phyloP scores from a whole-genome alignment of 176 grass and related monocot species.

The Aegilops bicornis region DNA sequence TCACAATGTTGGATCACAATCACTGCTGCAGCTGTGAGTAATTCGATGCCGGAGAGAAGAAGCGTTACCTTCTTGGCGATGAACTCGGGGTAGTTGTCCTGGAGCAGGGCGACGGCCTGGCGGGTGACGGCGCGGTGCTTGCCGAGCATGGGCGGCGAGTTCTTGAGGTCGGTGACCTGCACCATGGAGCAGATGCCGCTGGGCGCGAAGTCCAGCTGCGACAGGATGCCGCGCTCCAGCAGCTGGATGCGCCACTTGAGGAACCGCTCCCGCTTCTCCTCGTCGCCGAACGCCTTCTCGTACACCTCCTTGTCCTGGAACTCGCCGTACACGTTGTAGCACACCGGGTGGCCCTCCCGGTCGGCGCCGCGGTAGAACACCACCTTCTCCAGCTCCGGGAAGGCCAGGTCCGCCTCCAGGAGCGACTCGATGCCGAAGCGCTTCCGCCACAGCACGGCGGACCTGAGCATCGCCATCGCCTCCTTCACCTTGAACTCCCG shows the following conservation, averaged over 20 bases:
- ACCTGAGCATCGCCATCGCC: conserved; percentile 77
- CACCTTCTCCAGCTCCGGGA: conserved; percentile 76
- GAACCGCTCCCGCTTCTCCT: conserved; percentile 88
- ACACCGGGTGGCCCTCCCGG: conserved; percentile 80
- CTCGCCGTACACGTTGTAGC: conserved; percentile 95
- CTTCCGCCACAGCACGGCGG: conserved; percentile 87
- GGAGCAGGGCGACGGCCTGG: conserved; percentile 80
- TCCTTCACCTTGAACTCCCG: conserved; percentile 97
- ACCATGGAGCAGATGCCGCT: conserved; percentile 86
- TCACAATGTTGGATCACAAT: background rate
- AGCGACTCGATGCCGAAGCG: conserved; percentile 82
- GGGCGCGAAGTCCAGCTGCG: conserved; percentile 76
- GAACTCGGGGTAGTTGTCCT: conserved; percentile 98
- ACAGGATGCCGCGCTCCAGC: conserved; percentile 80
- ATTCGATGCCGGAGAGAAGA: background rate
- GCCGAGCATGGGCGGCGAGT: conserved; percentile 84
- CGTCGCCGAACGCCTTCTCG: conserved; percentile 92
- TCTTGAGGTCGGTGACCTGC: conserved; percentile 96
- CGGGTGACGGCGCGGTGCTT: conserved; percentile 89
- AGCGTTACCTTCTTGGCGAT: conserved; percentile 91
- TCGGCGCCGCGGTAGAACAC: conserved; percentile 77
- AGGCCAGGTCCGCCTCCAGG: conserved; percentile 66
- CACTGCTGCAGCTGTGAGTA: background rate
- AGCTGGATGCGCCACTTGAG: conserved; percentile 99
- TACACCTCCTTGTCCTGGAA: conserved; percentile 98